These are phyloP conservation scores for Sclerotinia minor DNA, from an alignment of 2,329 filamentous ascomycete species.

Conservation along the genomic window DNA sequence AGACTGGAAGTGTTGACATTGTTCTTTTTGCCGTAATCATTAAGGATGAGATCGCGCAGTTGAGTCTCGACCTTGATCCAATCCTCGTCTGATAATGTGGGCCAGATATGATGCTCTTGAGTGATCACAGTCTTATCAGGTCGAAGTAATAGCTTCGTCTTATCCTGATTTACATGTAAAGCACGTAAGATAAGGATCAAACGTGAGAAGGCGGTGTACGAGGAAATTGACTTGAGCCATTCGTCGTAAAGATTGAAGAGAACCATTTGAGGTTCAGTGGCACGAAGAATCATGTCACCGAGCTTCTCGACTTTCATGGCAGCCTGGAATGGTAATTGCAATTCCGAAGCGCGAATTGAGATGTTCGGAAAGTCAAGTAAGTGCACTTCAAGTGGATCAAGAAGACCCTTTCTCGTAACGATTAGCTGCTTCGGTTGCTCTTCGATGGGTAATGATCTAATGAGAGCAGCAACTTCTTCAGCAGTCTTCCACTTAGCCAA, in stretches of 20 bases:
- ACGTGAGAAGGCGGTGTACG: conserved; percentile 97
- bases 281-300: conserved; percentile 96
- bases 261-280: conserved; percentile 99
- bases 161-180: conserved; percentile 95
- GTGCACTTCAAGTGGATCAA: conserved; percentile 96
- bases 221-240: conserved; percentile 97
- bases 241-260: conserved; percentile 98
- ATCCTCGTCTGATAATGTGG: conserved; percentile 87
- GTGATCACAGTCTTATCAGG: conserved; percentile 99
- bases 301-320: conserved; percentile 99
- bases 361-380: conserved; percentile 98
- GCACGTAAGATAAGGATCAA: conserved; percentile 90
- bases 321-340: conserved; percentile 97
- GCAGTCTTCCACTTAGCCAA: conserved; percentile 99
- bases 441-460: conserved; percentile 91
- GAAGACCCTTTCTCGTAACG: conserved; percentile 92
- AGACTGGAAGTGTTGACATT: conserved; percentile 98
- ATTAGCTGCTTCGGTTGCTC: conserved; percentile 99
- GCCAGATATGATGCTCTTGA: conserved; percentile 99
- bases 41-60: conserved; percentile 90
- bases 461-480: conserved; percentile 97
- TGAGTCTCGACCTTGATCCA: conserved; percentile 99
- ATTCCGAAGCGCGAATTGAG: conserved; percentile 92
- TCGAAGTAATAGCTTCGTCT: conserved; percentile 91
- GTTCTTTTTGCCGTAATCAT: conserved; percentile 99